phyloP scores from a whole-genome alignment of 2,329 filamentous ascomycete genomes.

The Sporothrix pseudoabietina region DNA sequence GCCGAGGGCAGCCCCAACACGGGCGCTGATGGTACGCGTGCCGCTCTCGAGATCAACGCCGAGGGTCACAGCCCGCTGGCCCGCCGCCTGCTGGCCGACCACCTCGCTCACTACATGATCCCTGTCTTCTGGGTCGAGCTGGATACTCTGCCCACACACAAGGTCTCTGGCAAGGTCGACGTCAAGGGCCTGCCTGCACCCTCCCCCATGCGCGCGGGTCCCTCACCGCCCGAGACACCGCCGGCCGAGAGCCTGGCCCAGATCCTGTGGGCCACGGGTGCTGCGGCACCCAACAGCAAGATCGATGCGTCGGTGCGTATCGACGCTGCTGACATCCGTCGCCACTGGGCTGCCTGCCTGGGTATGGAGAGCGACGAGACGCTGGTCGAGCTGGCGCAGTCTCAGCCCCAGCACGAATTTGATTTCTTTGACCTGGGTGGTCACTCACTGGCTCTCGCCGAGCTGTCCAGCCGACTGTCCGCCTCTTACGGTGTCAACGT shows the following conservation, averaged over 20 bases:
- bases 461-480: conserved; percentile 70
- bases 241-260: conserved; percentile 38
- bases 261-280: conserved; percentile 39
- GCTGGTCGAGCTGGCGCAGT: conserved; percentile 61
- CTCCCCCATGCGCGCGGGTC: conserved; percentile 57
- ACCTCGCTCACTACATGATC: conserved; percentile 82
- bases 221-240: conserved; percentile 47
- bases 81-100: conserved; percentile 63
- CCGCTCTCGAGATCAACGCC: conserved; percentile 65
- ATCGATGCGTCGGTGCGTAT: conserved; percentile 63
- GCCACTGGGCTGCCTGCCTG: conserved; percentile 71
- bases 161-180: conserved; percentile 78
- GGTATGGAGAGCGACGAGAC: conserved; percentile 57
- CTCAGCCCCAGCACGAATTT: conserved; percentile 57
- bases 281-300: neutral
- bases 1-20: conserved; percentile 48
- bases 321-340: conserved; percentile 65
- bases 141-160: conserved; percentile 70
- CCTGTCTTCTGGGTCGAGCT: conserved; percentile 76
- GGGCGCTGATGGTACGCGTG: conserved; percentile 38
- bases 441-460: conserved; percentile 75
- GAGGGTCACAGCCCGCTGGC: conserved; percentile 71
- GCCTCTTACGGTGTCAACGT: conserved; percentile 73
- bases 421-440: conserved; percentile 82
- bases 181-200: conserved; percentile 71